These are phyloP conservation scores for Penicillium sp. DNA, from an alignment of 2,329 filamentous ascomycete genomes.

Conservation along the genomic window DNA sequence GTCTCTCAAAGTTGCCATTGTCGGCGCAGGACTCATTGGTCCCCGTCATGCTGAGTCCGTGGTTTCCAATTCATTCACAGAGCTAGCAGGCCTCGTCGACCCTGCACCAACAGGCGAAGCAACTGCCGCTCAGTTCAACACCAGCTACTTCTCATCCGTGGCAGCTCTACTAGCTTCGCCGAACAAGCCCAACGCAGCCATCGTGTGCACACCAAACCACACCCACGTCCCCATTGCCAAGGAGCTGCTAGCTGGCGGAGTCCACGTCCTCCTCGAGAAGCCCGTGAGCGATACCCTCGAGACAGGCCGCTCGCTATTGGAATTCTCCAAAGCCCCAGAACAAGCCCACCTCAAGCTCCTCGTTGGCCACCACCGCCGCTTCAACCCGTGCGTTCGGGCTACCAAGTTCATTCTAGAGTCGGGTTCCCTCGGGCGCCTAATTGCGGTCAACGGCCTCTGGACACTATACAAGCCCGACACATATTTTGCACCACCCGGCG, in stretches of 20 bases:
- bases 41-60: conserved; percentile 49
- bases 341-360: conserved; percentile 43
- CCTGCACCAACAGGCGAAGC: conserved; percentile 38
- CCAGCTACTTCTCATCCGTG: conserved; percentile 41
- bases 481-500: conserved; percentile 49
- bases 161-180: conserved; percentile 40
- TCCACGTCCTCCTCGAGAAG: conserved; percentile 58
- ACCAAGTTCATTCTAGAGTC: conserved; percentile 46
- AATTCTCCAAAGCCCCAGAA: conserved; percentile 16
- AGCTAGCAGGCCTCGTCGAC: conserved; percentile 47
- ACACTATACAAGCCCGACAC: conserved; percentile 47
- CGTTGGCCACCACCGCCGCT: conserved; percentile 57
- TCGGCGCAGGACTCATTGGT: conserved; percentile 50
- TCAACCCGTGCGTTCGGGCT: conserved; percentile 53
- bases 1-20: conserved; percentile 40
- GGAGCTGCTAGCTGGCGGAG: conserved; percentile 45
- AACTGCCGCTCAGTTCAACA: conserved; percentile 37
- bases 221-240: conserved; percentile 52
- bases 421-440: conserved; percentile 43
- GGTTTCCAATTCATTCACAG: conserved; percentile 34
- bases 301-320: conserved; percentile 21
- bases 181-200: conserved; percentile 50
- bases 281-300: conserved; percentile 46
- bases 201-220: conserved; percentile 58
- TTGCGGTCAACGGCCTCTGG: conserved; percentile 56